Percentiles rank a stretch among this genome's conserved stretches.
Conservation (phyloP, 345 rosid genomes). For the Linum tenue region DNA sequence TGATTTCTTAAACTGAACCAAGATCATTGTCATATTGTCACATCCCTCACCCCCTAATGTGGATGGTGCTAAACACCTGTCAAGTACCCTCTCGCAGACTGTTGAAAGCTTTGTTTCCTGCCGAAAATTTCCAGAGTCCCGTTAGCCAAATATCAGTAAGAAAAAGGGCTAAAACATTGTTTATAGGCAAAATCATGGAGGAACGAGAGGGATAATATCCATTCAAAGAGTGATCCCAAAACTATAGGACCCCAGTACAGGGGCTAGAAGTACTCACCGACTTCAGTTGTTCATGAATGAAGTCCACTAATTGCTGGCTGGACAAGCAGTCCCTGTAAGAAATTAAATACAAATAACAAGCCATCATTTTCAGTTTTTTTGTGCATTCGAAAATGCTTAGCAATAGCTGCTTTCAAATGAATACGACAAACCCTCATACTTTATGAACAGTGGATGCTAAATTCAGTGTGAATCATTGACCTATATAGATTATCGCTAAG, state of each 20-base stretch:
- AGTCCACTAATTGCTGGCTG: slow-evolving; percentile 93
- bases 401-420: neutral
- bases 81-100: slow-evolving; percentile 78
- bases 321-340: slow-evolving; percentile 94
- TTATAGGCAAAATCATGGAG: too few relatives aligned
- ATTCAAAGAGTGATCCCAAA: neutral
- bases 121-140: slow-evolving; percentile 2
- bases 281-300: slow-evolving; percentile 61
- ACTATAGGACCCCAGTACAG: neutral
- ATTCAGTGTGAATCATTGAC: neutral
- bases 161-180: neutral
- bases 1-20: slow-evolving; percentile 74
- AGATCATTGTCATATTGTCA: slow-evolving; percentile 97
- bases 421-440: neutral
- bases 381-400: neutral
- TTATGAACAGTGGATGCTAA: neutral
- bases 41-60: slow-evolving; percentile 85
- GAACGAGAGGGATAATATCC: neutral
- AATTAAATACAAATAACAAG: neutral
- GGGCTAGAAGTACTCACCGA: slow-evolving; percentile 31
- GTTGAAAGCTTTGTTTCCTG: slow-evolving; percentile 87
- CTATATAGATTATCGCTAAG: neutral
- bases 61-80: slow-evolving; percentile 80
- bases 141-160: neutral
- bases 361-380: neutral